Base-by-base conservation (phyloP, 2,329 filamentous ascomycete species). In the Akanthomyces dipterigenus region DNA sequence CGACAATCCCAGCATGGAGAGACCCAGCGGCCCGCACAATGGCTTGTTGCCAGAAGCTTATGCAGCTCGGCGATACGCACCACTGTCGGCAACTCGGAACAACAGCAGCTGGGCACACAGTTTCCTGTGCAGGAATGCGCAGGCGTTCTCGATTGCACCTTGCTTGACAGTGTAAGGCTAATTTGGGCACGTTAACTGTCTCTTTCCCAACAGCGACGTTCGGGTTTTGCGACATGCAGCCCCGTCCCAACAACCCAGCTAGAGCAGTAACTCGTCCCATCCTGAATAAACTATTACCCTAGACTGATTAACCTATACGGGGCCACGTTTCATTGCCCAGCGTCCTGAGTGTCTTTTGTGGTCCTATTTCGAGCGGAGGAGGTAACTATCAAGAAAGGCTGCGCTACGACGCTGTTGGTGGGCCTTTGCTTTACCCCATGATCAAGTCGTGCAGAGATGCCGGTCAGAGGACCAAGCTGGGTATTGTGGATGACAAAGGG, bases 51-150 rank as follows among this genome's bases (percentile, higher is more conserved):
- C n/a, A 31, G 38, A 31, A 46, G 42, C 43, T 40, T 26, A 12
- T 22, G n/a, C 5, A n/a, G 38, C 57, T 60, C 57, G 57, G 57
- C 57, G 57, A 60, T 60, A 60, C 57, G 49, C 40, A 26, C 28
- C 11, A 46, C 24, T 9, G 26, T 60, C 57, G 38, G 56, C 46
- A 26, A 46, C 57, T 60, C 57, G 57, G 57, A 14, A 24, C 26
- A 53, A 18, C 28, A 48, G 28, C 24, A 43, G 22, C 22, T 55
- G 38, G 22, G n/a, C 34, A 20, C n/a, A 4, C 22, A 18, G 24
- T 18, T 12, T 38, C 5, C 14, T 46, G 22, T 6, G 22, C 43
- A 40, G 12, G 24, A 24, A 26, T 53, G 50, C 24, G 20, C 20
- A 20, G 14, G 11, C 5, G 5, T 18, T 5, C 18, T 5, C 6